Evolutionary conservation across 2,329 filamentous ascomycete genomes (phyloP), one percentile per base, ranked within the genome.

Genomic region (Helotiales sp.): DNA sequence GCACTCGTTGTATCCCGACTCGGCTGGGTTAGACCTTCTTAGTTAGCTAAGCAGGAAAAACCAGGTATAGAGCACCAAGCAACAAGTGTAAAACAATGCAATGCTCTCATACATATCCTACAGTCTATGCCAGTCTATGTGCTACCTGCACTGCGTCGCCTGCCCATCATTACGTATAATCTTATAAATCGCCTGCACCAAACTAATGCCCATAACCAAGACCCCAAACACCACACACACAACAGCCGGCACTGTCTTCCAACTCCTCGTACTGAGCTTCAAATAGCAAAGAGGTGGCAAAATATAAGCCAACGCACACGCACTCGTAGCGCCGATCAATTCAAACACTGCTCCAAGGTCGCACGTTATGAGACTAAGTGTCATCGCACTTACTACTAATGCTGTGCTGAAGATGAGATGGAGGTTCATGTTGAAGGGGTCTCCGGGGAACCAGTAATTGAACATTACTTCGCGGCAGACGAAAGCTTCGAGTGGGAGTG

Each of bases 391-490:
- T 3, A 91, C 78, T n/a, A 98, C 90, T 25, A 98, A 81, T 4
- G 85, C 79, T 0, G 91, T 92, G 64, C 89, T 96, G 72, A 98
- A 89, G 58, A 96, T 83, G 46, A 99, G 75, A 74, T 99, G 95
- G 0, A 72, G 54, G 34, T 87, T 87, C 67, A 91, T 85, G 72
- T 92, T 87, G 77, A 93, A 96, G 0, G 89, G 88, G 33, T 70
- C 64, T 4, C 59, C 79, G 0, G 82, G 83, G 68, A 81, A 86
- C 71, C 80, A 87, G 74, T 96, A 97, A 63, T 91, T 92, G 66
- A 91, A 84, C 90, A 97, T 96, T 63, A 97, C 93, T 75, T 97
- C 95, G 69, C 95, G 86, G 75, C 95, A 99, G 54, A 99, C 95
- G 73, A 99, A 99, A 15, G 92, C 93, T 79, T 99, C 95, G 59